Evolutionary conservation across 352 stramenopile species (phyloP).

Genomic region (Phytophthora cajani): DNA sequence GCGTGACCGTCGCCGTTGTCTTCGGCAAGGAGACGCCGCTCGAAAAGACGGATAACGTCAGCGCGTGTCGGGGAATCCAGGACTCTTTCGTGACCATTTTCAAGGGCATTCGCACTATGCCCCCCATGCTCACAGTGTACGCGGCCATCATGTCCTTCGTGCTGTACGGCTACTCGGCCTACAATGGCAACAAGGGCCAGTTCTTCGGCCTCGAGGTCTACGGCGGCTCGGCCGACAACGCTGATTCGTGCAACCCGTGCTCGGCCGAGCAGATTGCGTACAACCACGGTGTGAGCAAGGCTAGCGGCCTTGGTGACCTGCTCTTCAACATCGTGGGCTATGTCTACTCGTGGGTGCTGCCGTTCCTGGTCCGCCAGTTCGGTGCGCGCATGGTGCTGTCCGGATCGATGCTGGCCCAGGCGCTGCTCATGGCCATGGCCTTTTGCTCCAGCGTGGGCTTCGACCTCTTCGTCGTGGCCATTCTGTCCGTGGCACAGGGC

Average conservation of each 20-base stretch:
- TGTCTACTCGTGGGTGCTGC: conserved; percentile 49
- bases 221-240: conserved; percentile 36
- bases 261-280: conserved; percentile 42
- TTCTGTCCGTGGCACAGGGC: conserved; percentile 35
- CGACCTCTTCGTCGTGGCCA: conserved; percentile 43
- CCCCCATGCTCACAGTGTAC: conserved; percentile 45
- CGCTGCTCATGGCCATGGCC: conserved; percentile 45
- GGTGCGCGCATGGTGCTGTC: conserved; percentile 47
- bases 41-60: conserved; percentile 15
- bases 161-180: conserved; percentile 65
- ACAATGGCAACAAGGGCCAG: conserved; percentile 74
- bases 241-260: conserved; percentile 41
- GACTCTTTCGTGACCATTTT: conserved; percentile 47
- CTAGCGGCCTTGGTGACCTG: conserved; percentile 44
- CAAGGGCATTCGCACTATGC: conserved; percentile 47
- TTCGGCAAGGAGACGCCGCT: conserved; percentile 49
- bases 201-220: conserved; percentile 44
- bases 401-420: conserved; percentile 33
- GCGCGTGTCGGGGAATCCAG: conserved; percentile 21
- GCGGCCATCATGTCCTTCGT: conserved; percentile 55
- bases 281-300: conserved; percentile 58
- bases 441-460: conserved; percentile 33
- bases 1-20: conserved; percentile 28
- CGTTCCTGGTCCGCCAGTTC: conserved; percentile 48
- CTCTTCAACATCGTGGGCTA: conserved; percentile 47